Conservation (phyloP, 139 green algal species). For the Mychonastes homosphaera region DNA sequence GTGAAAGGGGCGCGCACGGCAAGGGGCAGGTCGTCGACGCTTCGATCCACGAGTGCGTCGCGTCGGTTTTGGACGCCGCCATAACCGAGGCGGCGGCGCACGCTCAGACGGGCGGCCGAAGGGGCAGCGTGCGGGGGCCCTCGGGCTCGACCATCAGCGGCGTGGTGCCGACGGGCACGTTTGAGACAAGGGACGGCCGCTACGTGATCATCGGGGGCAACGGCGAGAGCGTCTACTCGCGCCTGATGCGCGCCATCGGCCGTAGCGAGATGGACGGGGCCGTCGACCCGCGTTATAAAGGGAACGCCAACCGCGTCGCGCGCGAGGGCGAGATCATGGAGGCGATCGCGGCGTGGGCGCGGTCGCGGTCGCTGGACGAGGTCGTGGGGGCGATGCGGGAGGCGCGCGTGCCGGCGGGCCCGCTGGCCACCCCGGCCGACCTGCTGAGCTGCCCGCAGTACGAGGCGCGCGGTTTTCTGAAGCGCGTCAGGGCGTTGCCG, state of each 20-base stretch:
- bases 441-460: no score
- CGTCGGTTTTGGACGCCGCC: conserved; percentile 71
- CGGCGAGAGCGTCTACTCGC: conserved; percentile 56
- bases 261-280: conserved; percentile 50
- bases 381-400: no score
- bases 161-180: conserved; percentile 62
- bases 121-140: not conserved
- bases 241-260: conserved; percentile 65
- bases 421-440: no score
- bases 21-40: conserved; percentile 62
- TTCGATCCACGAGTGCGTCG: conserved; percentile 58
- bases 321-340: conserved; percentile 27
- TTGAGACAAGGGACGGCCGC: conserved; percentile 40
- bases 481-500: no score
- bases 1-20: not conserved
- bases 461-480: no score
- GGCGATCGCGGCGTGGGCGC: no score
- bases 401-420: no score
- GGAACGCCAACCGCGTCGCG: conserved; percentile 33
- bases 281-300: conserved; percentile 49
- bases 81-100: conserved; percentile 38
- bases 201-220: conserved; percentile 66
- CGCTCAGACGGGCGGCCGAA: not conserved
- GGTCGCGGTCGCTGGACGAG: no score
- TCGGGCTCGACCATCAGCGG: conserved; percentile 16